Evolutionary conservation across 83 land plant genomes (phyloP).

Genomic region (Larix sibirica): DNA sequence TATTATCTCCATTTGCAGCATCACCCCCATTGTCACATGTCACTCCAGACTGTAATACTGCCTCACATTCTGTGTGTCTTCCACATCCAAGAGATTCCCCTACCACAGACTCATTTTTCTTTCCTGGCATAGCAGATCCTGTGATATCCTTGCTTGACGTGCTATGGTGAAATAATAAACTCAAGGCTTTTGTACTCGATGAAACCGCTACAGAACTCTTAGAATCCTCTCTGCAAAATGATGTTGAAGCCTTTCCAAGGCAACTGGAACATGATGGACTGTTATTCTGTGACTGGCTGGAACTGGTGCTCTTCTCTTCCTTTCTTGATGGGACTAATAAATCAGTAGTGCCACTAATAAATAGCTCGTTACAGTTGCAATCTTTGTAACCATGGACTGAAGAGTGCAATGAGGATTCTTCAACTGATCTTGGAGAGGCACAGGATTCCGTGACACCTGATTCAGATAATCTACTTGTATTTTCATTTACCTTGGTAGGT

Average conservation of each 20-base stretch:
- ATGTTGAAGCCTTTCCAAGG: conserved; percentile 38
- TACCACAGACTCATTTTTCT: conserved; percentile 33
- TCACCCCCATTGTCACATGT: conserved; percentile 32
- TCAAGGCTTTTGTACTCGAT: conserved; percentile 25
- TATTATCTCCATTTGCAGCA: conserved; percentile 26
- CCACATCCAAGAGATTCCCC: conserved; percentile 25
- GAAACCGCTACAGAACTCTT: conserved; percentile 59
- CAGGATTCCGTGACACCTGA: conserved; percentile 25
- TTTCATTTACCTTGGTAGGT: conserved; percentile 32
- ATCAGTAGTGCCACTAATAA: conserved; percentile 28
- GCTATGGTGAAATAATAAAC: conserved; percentile 34
- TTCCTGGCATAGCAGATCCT: conserved; percentile 28
- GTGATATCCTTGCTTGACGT: conserved; percentile 35
- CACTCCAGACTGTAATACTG: conserved; percentile 26
- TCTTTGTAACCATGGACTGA: conserved; percentile 28
- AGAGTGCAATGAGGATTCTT: not conserved
- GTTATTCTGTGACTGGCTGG: conserved; percentile 75
- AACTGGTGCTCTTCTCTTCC: conserved; percentile 73
- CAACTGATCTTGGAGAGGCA: conserved; percentile 25
- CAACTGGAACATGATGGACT: conserved; percentile 73
- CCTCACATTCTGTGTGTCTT: conserved; percentile 25
- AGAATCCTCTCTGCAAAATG: conserved; percentile 60
- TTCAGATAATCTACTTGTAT: conserved; percentile 29
- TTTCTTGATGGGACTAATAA: conserved; percentile 20
- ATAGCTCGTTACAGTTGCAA: conserved; percentile 12